These are phyloP conservation scores for Helotiales sp. DNA, from an alignment of 2,329 filamentous ascomycete genomes.

Conservation along the genomic window DNA sequence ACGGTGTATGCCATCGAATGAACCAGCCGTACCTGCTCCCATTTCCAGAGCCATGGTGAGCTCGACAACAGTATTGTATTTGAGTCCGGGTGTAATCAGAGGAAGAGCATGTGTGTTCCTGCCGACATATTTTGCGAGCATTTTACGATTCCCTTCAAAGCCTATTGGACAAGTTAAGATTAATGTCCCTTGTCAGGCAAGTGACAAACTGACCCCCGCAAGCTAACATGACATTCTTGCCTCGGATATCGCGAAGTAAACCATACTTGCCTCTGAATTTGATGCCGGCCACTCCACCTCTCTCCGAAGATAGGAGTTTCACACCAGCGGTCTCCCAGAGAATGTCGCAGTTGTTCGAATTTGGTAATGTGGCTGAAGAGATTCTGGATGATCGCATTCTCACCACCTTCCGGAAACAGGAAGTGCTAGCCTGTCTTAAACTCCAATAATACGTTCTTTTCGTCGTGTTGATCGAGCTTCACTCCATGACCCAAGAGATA, in stretches of 20 bases:
- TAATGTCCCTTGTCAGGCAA: neutral
- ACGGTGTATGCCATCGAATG: constrained; percentile 50
- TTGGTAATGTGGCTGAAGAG: constrained; percentile 46
- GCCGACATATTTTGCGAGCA: constrained; percentile 48
- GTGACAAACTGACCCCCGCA: constrained; percentile 41
- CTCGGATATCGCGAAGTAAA: constrained; percentile 30
- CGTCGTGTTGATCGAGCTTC: constrained; percentile 44
- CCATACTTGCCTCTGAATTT: constrained; percentile 48
- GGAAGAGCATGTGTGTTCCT: constrained; percentile 47
- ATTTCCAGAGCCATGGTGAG: constrained; percentile 49
- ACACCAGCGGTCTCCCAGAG: constrained; percentile 48
- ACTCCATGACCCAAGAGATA: constrained; percentile 46
- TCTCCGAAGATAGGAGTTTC: constrained; percentile 43
- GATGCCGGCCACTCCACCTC: constrained; percentile 45
- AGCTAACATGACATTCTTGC: constrained; percentile 45
- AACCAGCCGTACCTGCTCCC: constrained; percentile 48
- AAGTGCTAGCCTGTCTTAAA: constrained; percentile 49
- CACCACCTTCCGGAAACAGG: constrained; percentile 48
- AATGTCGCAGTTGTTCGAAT: constrained; percentile 44
- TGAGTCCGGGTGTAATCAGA: constrained; percentile 49
- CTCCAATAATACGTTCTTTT: constrained; percentile 48
- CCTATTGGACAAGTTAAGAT: constrained; percentile 26
- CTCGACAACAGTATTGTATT: constrained; percentile 48
- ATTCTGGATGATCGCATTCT: constrained; percentile 46
- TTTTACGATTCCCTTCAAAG: constrained; percentile 49